Base-by-base conservation (phyloP, 2,329 filamentous ascomycete species). In the Lecanosticta acicola region DNA sequence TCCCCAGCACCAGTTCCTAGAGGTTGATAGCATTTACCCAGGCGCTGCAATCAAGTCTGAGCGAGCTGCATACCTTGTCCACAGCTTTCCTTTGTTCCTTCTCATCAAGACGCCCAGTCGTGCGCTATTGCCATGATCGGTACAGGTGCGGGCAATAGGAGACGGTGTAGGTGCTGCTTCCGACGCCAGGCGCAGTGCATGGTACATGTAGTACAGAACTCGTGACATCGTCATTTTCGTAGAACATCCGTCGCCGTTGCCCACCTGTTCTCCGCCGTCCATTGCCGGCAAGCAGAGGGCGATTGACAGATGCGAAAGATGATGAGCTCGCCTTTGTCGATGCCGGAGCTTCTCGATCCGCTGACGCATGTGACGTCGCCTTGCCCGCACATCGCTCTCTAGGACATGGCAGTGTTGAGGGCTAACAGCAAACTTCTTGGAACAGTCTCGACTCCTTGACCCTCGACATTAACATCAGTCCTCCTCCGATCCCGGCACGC, bases 1-100 rank as follows among this genome's bases (percentile, higher is more conserved):
- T 36, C 20, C 38, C 18, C 4, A 45, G 24, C 32, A 41, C 26
- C 43, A 29, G 41, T n/a, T 37, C 32, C 29, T 37, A 17, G 3
- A 13, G 13, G 32, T 35, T 32, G 21, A 39, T 41, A 42, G 39
- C 39, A 39, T 24, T 41, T 29, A 11, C 24, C 24, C 24, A 29
- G 24, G 24, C 11, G 24, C 24, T 29, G 24, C 24, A 29, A 29
- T 29, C 24, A 29, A 29, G 24, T 29, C n/a, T 29, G 24, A 29
- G 5, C 5, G 5, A 11, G 24, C 24, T 29, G 24, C 24, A 29
- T 5, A 29, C 11, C 7, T 29, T 11, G 24, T 11, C 24, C 24
- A n/a, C n/a, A n/a, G n/a, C n/a, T n/a, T n/a, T n/a, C n/a, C n/a
- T n/a, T n/a, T n/a, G n/a, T n/a, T n/a, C n/a, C n/a, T n/a, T n/a